Percentiles rank a stretch among this genome's conserved stretches.
These are phyloP conservation scores for Mycena epipterygia DNA, from an alignment of 768 basidiomycete genomes.

Conservation along the genomic window DNA sequence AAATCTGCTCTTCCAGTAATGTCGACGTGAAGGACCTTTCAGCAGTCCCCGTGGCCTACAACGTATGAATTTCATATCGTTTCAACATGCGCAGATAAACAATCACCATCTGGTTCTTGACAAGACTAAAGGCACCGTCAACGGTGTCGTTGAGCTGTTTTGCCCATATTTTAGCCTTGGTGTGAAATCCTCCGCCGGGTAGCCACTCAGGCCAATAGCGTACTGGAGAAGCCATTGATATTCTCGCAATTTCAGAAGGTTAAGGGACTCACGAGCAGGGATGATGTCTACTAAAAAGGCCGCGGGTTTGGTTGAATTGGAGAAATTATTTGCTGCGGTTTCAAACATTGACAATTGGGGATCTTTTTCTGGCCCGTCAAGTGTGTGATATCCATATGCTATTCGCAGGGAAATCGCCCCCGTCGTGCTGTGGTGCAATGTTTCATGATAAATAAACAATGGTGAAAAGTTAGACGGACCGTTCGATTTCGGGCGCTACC, in stretches of 20 bases:
- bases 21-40: slow-evolving; percentile 14
- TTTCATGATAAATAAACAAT: background rate
- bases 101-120: slow-evolving; percentile 1
- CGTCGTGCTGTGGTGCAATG: background rate
- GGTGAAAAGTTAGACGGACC: background rate
- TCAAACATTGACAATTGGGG: slow-evolving; percentile 9
- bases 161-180: background rate
- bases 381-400: slow-evolving; percentile 20
- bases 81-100: background rate
- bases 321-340: background rate
- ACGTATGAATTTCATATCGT: background rate
- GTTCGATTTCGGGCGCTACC: background rate
- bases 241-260: background rate
- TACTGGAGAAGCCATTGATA: background rate
- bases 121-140: background rate
- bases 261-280: background rate
- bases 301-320: background rate
- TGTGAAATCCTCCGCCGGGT: slow-evolving; percentile 6
- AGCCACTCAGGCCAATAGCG: slow-evolving; percentile 18
- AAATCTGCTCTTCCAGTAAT: background rate
- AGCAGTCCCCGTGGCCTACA: background rate
- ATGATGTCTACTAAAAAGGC: slow-evolving; percentile 16
- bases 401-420: slow-evolving; percentile 12
- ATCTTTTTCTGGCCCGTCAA: background rate
- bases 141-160: slow-evolving; percentile 1